These are phyloP conservation scores for Wickerhamomyces subpelliculosus DNA, from an alignment of 805 yeast genomes.

Conservation along the genomic window DNA sequence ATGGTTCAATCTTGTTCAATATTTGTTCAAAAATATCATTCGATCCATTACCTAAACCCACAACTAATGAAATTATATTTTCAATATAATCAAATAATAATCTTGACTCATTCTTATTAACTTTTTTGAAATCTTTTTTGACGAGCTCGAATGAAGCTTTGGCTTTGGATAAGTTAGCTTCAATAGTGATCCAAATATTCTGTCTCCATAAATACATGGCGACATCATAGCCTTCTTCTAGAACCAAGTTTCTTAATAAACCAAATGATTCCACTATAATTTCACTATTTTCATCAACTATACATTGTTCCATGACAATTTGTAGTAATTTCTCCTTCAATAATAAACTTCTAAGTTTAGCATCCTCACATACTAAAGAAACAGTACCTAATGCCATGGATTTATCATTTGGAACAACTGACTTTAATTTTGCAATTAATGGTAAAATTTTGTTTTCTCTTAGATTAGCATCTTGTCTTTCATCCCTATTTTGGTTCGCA, in stretches of 20 bases:
- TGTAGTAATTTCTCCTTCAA: constrained; percentile 68
- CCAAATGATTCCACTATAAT: constrained; percentile 79
- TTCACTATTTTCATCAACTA: constrained; percentile 66
- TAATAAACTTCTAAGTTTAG: constrained; percentile 50
- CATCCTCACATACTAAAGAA: constrained; percentile 63
- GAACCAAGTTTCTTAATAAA: constrained; percentile 66
- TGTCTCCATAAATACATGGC: constrained; percentile 71
- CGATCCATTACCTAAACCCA: constrained; percentile 58
- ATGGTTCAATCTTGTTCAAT: constrained; percentile 18
- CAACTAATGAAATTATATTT: constrained; percentile 61
- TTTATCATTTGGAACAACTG: constrained; percentile 63
- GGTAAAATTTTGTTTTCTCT: constrained; percentile 59
- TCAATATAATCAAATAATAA: constrained; percentile 63
- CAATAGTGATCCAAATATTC: constrained; percentile 62
- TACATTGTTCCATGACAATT: constrained; percentile 51
- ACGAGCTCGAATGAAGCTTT: constrained; percentile 40
- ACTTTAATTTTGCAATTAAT: constrained; percentile 54
- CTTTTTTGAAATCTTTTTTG: constrained; percentile 17
- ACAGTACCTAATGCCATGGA: constrained; percentile 73
- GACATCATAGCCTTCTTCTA: constrained; percentile 85
- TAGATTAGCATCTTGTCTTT: constrained; percentile 37
- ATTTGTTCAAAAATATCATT: constrained; percentile 49
- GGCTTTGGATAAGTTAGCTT: constrained; percentile 43
- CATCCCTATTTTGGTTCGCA: constrained; percentile 22
- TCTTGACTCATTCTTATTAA: constrained; percentile 34